Base-by-base conservation (phyloP, 176 grass and related monocot species). In the Triticum monococcum region DNA sequence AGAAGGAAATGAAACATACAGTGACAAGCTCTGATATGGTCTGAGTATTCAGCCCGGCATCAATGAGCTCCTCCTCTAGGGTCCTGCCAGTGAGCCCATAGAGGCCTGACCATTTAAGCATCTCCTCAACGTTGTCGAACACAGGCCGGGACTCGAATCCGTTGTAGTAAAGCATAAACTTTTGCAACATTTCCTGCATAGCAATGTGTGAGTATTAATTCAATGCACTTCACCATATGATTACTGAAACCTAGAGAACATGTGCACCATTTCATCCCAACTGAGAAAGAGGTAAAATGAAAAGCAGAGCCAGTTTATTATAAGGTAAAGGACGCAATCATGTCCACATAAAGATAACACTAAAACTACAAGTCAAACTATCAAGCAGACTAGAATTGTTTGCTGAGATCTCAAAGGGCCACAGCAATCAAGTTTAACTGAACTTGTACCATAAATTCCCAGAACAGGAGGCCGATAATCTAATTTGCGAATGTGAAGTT, bases 31-130 rank as follows among this genome's bases (percentile, higher is more conserved):
- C 50, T 54, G 50, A 54, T 54, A 54, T 54, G 0, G 50, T 54
- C 18, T 54, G 50, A 54, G 50, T 54, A 54, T 54, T 54, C 50
- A 54, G 50, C 22, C 93, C 89, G 2, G 93, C 89, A 78, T 90
- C 83, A 11, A 72, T 32, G 36, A 98, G 85, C 85, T 92, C 91
- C 59, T 93, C 83, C 87, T 93, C 83, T 38, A 98, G 93, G 31
- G 93, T 98, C 77, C 91, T 89, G 11, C 61, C 88, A 30, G 95
- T 93, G 75, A 95, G 88, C 11, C 36, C 83, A 75, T 93, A 92
- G 11, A 98, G 86, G 8, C 81, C 89, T 7, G 93, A 89, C 93
- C 93, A 98, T 73, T 93, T 92, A 57, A 98, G 91, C 95, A 98
- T 98, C 61, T 98, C 95, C 72, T 98, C 95, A 26, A 93, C 93